A percentile compares a stretch with the other conserved stretches of the same genome.
These are phyloP conservation scores for Penicillium decumbens DNA, from an alignment of 2,329 filamentous ascomycete species.

Conservation along the genomic window DNA sequence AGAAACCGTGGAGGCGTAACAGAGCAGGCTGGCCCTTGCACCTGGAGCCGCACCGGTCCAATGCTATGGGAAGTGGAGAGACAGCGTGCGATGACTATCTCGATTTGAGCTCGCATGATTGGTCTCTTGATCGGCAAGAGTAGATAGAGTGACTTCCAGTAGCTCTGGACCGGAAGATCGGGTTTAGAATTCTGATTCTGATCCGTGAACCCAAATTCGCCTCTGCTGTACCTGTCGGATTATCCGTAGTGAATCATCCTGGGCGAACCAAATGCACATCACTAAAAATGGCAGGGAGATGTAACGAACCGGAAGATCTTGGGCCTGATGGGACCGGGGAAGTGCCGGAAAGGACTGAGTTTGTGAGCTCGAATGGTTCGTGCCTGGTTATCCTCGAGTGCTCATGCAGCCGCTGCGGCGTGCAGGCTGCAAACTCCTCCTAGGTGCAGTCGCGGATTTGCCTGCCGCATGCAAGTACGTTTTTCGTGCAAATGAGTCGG, in stretches of 20 bases:
- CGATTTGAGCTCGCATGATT: neutral
- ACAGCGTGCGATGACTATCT: neutral
- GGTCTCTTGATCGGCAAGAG: neutral
- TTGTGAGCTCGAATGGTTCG: slow-evolving; percentile 18
- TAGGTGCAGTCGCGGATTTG: slow-evolving; percentile 17
- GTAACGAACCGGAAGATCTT: slow-evolving; percentile 10
- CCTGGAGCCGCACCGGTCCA: slow-evolving; percentile 12
- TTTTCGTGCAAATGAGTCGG: slow-evolving; percentile 1
- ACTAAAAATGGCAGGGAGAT: slow-evolving; percentile 16
- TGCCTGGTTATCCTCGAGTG: slow-evolving; percentile 12
- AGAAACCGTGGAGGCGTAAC: neutral
- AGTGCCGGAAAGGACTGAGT: slow-evolving; percentile 10
- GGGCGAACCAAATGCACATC: slow-evolving; percentile 9
- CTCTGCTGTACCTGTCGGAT: slow-evolving; percentile 6
- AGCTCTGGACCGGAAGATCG: slow-evolving; percentile 4
- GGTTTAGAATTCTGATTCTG: slow-evolving; percentile 10
- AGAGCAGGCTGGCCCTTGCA: slow-evolving; percentile 1
- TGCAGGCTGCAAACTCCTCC: slow-evolving; percentile 16
- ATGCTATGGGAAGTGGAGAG: slow-evolving; percentile 2
- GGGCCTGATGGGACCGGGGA: slow-evolving; percentile 15
- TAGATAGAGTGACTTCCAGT: neutral
- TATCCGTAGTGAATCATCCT: slow-evolving; percentile 8
- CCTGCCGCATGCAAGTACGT: slow-evolving; percentile 12
- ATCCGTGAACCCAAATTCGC: slow-evolving; percentile 12
- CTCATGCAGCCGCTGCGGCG: slow-evolving; percentile 14